Percentiles rank a stretch among this genome's conserved stretches.
Conservation (phyloP, 2,329 filamentous ascomycete genomes). For the Apiospora kogelbergensis region DNA sequence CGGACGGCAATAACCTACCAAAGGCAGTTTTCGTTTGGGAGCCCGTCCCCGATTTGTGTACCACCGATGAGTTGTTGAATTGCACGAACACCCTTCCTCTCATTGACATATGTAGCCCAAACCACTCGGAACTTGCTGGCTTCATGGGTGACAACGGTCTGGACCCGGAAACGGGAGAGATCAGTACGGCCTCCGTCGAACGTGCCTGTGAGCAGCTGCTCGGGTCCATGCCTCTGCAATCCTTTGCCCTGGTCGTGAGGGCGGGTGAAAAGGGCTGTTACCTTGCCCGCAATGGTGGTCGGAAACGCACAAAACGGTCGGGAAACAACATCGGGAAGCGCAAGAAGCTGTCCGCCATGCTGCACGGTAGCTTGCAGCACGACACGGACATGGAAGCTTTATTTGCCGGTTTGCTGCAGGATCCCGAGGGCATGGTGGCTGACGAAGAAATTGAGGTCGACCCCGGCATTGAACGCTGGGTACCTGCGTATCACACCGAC, state of each 20-base stretch:
- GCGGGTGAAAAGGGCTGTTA: constrained; percentile 73
- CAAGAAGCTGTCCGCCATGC: constrained; percentile 43
- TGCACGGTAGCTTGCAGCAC: constrained; percentile 52
- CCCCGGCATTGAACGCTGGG: constrained; percentile 68
- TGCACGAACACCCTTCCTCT: constrained; percentile 62
- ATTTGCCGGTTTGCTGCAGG: constrained; percentile 58
- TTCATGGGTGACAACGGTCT: constrained; percentile 70
- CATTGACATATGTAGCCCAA: constrained; percentile 70
- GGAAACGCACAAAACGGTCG: constrained; percentile 38
- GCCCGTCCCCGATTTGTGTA: constrained; percentile 86
- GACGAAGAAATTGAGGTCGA: constrained; percentile 62
- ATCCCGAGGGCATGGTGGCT: constrained; percentile 51
- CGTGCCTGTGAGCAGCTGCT: constrained; percentile 62
- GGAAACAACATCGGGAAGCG: constrained; percentile 23
- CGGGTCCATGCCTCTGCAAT: constrained; percentile 62
- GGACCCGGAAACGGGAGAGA: constrained; percentile 53
- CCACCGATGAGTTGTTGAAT: constrained; percentile 64
- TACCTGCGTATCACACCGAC: constrained; percentile 70
- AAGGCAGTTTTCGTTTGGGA: constrained; percentile 89
- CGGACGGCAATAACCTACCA: constrained; percentile 28
- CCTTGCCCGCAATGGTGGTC: constrained; percentile 57
- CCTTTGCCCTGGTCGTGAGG: constrained; percentile 67
- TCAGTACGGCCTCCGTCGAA: constrained; percentile 54
- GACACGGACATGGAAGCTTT: constrained; percentile 65
- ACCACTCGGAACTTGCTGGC: constrained; percentile 82